A percentile compares a stretch with the other conserved stretches of the same genome.
phyloP scores from a whole-genome alignment of 2,329 filamentous ascomycete species.

The Amauroascus verrucosus region DNA sequence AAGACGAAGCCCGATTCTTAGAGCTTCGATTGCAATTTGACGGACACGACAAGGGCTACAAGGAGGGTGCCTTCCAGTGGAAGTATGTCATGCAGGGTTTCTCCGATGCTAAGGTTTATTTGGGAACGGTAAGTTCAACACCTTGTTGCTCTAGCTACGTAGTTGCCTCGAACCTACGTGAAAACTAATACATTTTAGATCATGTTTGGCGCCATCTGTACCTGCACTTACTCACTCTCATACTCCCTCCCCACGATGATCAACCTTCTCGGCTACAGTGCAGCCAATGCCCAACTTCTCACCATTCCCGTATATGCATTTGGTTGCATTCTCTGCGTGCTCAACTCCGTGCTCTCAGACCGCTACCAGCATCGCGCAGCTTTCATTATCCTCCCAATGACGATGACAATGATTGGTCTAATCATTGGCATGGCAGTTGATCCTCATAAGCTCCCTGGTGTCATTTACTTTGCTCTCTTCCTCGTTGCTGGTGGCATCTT shows the following conservation, averaged over 20 bases:
- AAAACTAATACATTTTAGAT: neutral
- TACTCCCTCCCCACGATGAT: conserved; percentile 10
- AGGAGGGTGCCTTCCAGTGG: conserved; percentile 50
- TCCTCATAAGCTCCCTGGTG: conserved; percentile 17
- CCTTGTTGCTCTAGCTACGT: neutral
- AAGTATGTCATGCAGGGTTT: conserved; percentile 54
- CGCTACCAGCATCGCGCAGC: conserved; percentile 24
- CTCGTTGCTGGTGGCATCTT: conserved; percentile 32
- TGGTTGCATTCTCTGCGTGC: conserved; percentile 17
- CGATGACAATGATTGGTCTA: conserved; percentile 28
- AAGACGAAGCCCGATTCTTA: conserved; percentile 58
- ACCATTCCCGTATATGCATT: conserved; percentile 27
- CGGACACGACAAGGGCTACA: conserved; percentile 40
- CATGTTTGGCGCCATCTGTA: conserved; percentile 9
- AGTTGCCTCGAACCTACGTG: neutral
- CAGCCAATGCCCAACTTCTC: conserved; percentile 31
- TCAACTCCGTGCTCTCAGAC: conserved; percentile 28
- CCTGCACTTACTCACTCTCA: conserved; percentile 1
- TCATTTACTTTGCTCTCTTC: conserved; percentile 32
- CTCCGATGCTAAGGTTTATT: conserved; percentile 47
- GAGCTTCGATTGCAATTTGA: conserved; percentile 57
- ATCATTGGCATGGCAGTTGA: conserved; percentile 27
- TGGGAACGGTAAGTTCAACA: neutral
- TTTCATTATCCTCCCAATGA: conserved; percentile 26
- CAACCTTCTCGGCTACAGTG: conserved; percentile 25